Evolutionary conservation across 2,329 filamentous ascomycete species (phyloP), one percentile per base, ranked within the genome.

Genomic region (Monosporascus sp.): DNA sequence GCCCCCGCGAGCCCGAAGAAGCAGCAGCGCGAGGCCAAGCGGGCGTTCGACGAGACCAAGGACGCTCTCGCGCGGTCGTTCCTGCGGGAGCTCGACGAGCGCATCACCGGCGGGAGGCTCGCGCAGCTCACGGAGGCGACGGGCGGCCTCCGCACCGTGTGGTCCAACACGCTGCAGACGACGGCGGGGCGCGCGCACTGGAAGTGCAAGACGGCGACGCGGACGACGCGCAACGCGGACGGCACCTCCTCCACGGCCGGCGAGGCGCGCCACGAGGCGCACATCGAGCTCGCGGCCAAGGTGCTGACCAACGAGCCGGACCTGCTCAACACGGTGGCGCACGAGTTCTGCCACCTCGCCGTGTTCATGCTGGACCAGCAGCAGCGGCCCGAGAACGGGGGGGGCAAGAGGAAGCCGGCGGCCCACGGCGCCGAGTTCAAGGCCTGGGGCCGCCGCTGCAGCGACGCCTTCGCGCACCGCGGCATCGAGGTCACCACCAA

Each of bases 341-440:
- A 99, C 69, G 94, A 99, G 64, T 97, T 94, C 74, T 97, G 94
- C 69, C 94, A 99, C 66, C 75, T 97, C 1, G 87, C 90, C 44
- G 96, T 91, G 64, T 97, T 93, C 70, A 95, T 97, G 84, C 76
- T 97, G 58, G 86, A 81, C 48, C 84, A 86, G 37, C 76, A 92
- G 37, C 86, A 83, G n/a, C n/a, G n/a, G n/a, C n/a, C n/a, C n/a
- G n/a, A n/a, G n/a, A n/a, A n/a, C n/a, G n/a, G n/a, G n/a, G n/a
- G n/a, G 14, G 26, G 6, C 11, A 24, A 22, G n/a, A 26, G 19
- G 43, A 46, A 46, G 43, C 43, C 43, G 5, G 86, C 89, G 56
- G 90, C 91, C 0, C 92, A 97, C 67, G 92, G 92, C 22, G 79
- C 82, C 14, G 87, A 90, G 62, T 97, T 97, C 79, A 92, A 95